phyloP scores from a whole-genome alignment of 176 grass and related monocot genomes.

The Hsuehochloa calcarea region DNA sequence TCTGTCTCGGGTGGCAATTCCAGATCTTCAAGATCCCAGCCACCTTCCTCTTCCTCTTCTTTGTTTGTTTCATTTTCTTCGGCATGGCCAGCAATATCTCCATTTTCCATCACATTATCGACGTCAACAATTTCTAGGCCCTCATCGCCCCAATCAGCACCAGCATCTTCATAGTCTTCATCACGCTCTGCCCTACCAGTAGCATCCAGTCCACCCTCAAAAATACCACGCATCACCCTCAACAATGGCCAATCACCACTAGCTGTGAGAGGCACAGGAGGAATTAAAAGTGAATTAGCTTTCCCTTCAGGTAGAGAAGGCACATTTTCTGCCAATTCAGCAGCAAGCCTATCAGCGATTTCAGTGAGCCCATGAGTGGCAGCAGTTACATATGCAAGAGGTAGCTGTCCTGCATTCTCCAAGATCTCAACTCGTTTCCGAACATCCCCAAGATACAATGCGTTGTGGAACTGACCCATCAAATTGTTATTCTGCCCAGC shows the following conservation, averaged over 20 bases:
- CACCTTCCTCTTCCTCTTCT: conserved; percentile 77
- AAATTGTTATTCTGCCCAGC: conserved; percentile 80
- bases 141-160: conserved; percentile 83
- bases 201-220: conserved; percentile 73
- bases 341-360: conserved; percentile 62
- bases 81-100: conserved; percentile 36
- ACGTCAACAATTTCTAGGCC: conserved; percentile 69
- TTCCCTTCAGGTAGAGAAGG: conserved; percentile 67
- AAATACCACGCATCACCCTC: conserved; percentile 84
- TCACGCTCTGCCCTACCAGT: conserved; percentile 53
- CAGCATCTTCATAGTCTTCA: conserved; percentile 64
- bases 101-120: conserved; percentile 58
- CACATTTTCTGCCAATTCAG: conserved; percentile 72
- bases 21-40: conserved; percentile 92
- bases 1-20: conserved; percentile 67
- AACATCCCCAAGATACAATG: conserved; percentile 79
- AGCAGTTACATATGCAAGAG: conserved; percentile 81
- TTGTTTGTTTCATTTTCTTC: conserved; percentile 50
- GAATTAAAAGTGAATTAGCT: conserved; percentile 55
- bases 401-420: conserved; percentile 78
- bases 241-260: conserved; percentile 78
- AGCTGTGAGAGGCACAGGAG: conserved; percentile 55
- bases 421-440: conserved; percentile 72
- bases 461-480: conserved; percentile 92
- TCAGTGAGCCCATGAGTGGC: conserved; percentile 74